phyloP scores from a whole-genome alignment of 192 early-diverging fungal genomes.

The Pilobolus umbonatus region DNA sequence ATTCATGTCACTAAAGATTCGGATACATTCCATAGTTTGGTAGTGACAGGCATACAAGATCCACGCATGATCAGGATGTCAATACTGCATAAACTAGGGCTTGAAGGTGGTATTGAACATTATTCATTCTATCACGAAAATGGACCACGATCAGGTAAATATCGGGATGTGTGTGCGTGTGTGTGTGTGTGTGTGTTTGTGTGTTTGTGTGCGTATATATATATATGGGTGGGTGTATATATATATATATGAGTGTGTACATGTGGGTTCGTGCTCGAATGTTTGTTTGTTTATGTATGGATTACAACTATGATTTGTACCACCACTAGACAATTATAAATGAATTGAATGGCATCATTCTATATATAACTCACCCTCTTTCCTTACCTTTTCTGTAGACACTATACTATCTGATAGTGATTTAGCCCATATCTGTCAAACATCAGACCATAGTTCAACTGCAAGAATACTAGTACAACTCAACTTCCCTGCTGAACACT shows the following conservation, averaged over 20 bases:
- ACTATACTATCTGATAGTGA: conserved; percentile 9
- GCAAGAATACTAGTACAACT: conserved; percentile 13
- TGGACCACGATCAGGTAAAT: conserved; percentile 14
- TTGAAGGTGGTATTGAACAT: conserved; percentile 19
- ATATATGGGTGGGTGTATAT: neutral
- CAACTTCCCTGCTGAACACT: no score
- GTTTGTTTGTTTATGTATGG: no score
- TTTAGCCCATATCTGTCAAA: conserved; percentile 16
- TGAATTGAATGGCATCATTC: no score
- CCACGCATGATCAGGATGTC: conserved; percentile 9
- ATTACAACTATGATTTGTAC: no score
- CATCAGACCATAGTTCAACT: conserved; percentile 14
- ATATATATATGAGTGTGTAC: neutral
- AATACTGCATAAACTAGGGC: conserved; percentile 21
- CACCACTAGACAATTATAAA: no score
- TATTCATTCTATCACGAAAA: conserved; percentile 27
- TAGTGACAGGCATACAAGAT: conserved; percentile 25
- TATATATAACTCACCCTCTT: no score
- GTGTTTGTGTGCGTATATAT: no score
- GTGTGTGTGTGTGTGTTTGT: neutral
- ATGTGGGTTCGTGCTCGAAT: no score
- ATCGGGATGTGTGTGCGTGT: neutral
- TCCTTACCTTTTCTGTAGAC: no score
- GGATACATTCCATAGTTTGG: conserved; percentile 24
- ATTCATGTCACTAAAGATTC: conserved; percentile 29